Evolutionary conservation across 768 basidiomycete species (phyloP).

Genomic region (Glaciozyma martinii): DNA sequence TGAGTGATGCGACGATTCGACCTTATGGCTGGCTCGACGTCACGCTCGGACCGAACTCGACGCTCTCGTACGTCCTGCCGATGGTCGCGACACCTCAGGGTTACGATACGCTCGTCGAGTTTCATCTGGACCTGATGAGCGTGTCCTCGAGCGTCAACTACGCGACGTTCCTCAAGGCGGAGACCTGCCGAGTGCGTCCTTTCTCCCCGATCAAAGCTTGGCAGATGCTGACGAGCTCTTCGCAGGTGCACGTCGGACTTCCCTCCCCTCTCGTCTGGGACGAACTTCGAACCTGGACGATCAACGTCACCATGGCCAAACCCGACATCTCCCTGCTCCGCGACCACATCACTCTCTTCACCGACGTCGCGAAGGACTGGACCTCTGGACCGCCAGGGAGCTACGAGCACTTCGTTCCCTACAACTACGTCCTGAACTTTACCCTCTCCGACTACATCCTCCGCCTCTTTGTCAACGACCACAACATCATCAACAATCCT

Average conservation of each 20-base stretch:
- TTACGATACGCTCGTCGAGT: conserved; percentile 67
- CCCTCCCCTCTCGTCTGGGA: conserved; percentile 80
- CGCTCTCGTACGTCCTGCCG: conserved; percentile 73
- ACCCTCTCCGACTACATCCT: conserved; percentile 66
- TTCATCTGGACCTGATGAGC: conserved; percentile 69
- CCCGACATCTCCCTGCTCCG: conserved; percentile 70
- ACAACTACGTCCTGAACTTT: conserved; percentile 61
- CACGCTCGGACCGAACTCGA: conserved; percentile 67
- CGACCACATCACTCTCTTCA: conserved; percentile 90
- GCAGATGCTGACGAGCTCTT: not conserved
- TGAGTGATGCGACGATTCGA: conserved; percentile 48
- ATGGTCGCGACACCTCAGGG: conserved; percentile 66
- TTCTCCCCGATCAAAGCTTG: not conserved
- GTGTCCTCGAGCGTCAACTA: conserved; percentile 83
- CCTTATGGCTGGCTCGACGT: conserved; percentile 59
- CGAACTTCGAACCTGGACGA: conserved; percentile 64
- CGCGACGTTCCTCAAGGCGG: conserved; percentile 63
- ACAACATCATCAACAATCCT: conserved; percentile 91
- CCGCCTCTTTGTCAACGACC: conserved; percentile 82
- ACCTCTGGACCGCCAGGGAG: conserved; percentile 68
- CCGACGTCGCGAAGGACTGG: conserved; percentile 91
- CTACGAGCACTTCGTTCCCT: conserved; percentile 75
- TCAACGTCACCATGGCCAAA: conserved; percentile 61
- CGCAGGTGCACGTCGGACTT: conserved; percentile 42
- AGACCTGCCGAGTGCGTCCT: conserved; percentile 61